Base-by-base conservation (phyloP, 768 basidiomycete species). In the Lactifluus volemus region DNA sequence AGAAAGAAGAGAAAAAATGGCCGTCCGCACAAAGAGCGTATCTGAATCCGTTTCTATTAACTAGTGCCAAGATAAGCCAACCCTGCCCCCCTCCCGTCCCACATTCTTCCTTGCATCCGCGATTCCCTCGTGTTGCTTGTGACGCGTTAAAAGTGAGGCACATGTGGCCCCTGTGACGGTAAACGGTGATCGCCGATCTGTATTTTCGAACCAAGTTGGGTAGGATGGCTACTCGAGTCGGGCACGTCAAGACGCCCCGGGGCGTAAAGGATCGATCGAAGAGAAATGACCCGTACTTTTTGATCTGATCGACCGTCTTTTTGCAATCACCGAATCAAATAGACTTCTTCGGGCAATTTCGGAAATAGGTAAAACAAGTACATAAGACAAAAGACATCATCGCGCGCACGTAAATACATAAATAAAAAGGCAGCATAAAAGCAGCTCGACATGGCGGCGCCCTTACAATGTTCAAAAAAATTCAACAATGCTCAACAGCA, bases 341-440 rank as follows among this genome's bases (percentile, higher is more conserved):
- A 41, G 44, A 52, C 47, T 45, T 41, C 49, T 47, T 57, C 60
- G 21, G 38, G 32, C 50, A 39, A n/a, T 3, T 57, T 49, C 44
- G 25, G n/a, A 4, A 44, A 19, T 50, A 53, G 14, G 51, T 53
- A 49, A 53, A 58, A 53, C 56, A 63, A 25, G 52, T 58, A 63
- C 61, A 62, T 50, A 62, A 62, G 45, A 58, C 58, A 58, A 58
- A 52, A 58, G 53, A 58, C 25, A 25, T 25, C 56, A 53, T 50
- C 47, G n/a, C 48, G 21, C 32, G 32, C 44, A 55, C 29, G 55
- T 63, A 63, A 63, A 58, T 63, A 63, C 61, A 63, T 63, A 63
- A 58, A 63, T 63, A 63, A 44, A 25, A 25, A 53, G 30, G 19
- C 21, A 34, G 48, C 61, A 63, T 53, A 58, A 41, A 25, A 25